Conservation (phyloP, 805 yeast genomes). For the Starmerella etchellsii region DNA sequence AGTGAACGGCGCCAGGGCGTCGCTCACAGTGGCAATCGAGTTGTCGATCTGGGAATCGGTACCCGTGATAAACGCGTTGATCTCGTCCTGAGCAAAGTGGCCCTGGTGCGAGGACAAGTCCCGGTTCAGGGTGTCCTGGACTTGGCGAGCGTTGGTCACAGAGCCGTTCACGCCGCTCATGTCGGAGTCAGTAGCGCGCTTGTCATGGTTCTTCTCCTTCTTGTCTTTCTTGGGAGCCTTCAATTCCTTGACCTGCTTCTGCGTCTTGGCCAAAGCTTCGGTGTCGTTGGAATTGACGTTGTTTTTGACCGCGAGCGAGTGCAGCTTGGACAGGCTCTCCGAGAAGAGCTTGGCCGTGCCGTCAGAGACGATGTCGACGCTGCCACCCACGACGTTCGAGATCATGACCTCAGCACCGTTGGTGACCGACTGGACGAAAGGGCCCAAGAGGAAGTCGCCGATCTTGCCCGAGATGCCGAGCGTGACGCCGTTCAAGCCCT, state of each 20-base stretch:
- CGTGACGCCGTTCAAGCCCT: constrained; percentile 12
- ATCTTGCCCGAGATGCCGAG: constrained; percentile 15
- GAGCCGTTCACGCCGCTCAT: constrained; percentile 13
- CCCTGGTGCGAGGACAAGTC: constrained; percentile 6
- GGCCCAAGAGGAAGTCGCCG: constrained; percentile 21
- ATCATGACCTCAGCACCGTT: constrained; percentile 25
- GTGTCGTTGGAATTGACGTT: constrained; percentile 4
- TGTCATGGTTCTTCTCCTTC: neutral
- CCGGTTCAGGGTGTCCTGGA: constrained; percentile 10
- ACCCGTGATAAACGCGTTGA: constrained; percentile 22
- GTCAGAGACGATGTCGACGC: constrained; percentile 21
- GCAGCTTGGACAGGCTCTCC: constrained; percentile 16
- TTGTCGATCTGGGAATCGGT: constrained; percentile 27
- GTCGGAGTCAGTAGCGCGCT: no score
- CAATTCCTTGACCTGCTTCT: constrained; percentile 17
- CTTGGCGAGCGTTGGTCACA: constrained; percentile 15
- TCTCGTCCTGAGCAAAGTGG: constrained; percentile 10
- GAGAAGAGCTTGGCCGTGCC: constrained; percentile 20
- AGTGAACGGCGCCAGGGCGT: constrained; percentile 17
- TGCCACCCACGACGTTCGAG: constrained; percentile 21
- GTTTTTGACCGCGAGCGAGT: constrained; percentile 18
- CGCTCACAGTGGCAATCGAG: constrained; percentile 18
- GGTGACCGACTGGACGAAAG: constrained; percentile 26
- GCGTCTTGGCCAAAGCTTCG: constrained; percentile 8
- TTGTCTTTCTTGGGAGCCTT: neutral